Evolutionary conservation across 192 early-diverging fungal genomes (phyloP).

Genomic region (Chytriomyces sp.): DNA sequence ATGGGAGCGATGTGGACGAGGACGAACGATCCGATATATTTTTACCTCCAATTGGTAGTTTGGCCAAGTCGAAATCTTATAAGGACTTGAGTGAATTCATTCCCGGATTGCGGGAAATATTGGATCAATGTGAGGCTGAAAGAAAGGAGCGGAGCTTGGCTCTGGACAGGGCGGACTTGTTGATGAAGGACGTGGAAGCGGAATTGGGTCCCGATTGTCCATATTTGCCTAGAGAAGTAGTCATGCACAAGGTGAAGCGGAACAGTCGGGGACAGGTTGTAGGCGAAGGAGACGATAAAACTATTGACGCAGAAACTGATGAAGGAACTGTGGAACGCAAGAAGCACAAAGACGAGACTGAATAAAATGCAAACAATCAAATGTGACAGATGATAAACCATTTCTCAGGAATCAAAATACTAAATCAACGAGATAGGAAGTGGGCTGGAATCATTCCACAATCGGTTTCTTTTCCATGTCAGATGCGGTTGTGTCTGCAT

Average conservation of each 20-base stretch:
- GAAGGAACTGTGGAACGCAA: not conserved
- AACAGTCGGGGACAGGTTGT: constrained; percentile 22
- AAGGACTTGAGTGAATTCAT: constrained; percentile 3
- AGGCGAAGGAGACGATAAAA: not conserved
- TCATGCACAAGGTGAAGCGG: constrained; percentile 23
- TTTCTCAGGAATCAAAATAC: no score
- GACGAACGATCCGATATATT: constrained; percentile 7
- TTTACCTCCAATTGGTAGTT: constrained; percentile 19
- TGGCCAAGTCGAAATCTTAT: constrained; percentile 32
- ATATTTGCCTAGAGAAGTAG: constrained; percentile 21
- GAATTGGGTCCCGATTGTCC: constrained; percentile 39
- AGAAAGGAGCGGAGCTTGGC: constrained; percentile 23
- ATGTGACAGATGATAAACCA: no score
- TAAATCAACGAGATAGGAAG: no score
- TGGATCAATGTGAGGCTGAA: constrained; percentile 22
- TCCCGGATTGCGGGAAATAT: constrained; percentile 27
- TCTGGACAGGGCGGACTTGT: constrained; percentile 22
- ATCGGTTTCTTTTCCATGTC: no score
- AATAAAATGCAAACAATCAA: no score
- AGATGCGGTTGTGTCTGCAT: no score
- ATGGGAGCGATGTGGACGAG: not conserved
- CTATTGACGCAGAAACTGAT: not conserved
- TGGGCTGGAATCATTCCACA: no score
- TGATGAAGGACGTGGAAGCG: constrained; percentile 22
- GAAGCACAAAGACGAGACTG: no score